These are phyloP conservation scores for Microascus cirrosus DNA, from an alignment of 2,329 filamentous ascomycete species.

Conservation along the genomic window DNA sequence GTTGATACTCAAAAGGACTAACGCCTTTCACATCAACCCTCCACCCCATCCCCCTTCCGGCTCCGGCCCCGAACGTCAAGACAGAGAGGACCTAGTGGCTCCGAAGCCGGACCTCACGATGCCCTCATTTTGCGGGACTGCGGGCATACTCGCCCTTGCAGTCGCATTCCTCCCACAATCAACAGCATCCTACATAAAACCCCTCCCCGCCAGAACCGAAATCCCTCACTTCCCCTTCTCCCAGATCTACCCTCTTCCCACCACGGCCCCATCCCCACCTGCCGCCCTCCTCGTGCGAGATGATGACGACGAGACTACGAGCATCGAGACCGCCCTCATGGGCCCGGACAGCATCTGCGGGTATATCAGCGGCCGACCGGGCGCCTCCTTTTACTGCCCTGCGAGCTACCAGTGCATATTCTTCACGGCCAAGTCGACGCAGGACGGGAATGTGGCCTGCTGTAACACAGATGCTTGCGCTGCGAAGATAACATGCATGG, in stretches of 20 bases:
- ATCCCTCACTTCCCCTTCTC: background rate
- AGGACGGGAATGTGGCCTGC: constrained; percentile 28
- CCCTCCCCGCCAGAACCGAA: background rate
- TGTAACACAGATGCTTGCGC: constrained; percentile 22
- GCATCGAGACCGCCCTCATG: constrained; percentile 22
- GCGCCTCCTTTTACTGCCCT: constrained; percentile 27
- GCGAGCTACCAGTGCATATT: constrained; percentile 24
- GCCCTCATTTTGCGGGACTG: background rate
- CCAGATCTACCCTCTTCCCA: background rate
- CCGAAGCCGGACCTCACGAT: background rate
- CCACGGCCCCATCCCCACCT: constrained; percentile 14
- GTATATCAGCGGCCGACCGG: constrained; percentile 28
- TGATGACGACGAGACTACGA: constrained; percentile 15
- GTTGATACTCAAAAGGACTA: too few relatives aligned
- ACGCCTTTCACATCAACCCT: background rate
- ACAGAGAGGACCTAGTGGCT: background rate
- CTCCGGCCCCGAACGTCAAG: background rate
- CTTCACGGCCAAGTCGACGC: constrained; percentile 16
- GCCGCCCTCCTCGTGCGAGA: constrained; percentile 8
- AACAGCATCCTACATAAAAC: background rate
- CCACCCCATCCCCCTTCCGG: background rate
- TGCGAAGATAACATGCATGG: constrained; percentile 24
- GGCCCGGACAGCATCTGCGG: constrained; percentile 40
- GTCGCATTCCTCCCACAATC: background rate
- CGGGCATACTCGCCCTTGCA: background rate